Base-by-base conservation (phyloP, 495 filamentous ascomycete genomes). In the Bacidia gigantensis region DNA sequence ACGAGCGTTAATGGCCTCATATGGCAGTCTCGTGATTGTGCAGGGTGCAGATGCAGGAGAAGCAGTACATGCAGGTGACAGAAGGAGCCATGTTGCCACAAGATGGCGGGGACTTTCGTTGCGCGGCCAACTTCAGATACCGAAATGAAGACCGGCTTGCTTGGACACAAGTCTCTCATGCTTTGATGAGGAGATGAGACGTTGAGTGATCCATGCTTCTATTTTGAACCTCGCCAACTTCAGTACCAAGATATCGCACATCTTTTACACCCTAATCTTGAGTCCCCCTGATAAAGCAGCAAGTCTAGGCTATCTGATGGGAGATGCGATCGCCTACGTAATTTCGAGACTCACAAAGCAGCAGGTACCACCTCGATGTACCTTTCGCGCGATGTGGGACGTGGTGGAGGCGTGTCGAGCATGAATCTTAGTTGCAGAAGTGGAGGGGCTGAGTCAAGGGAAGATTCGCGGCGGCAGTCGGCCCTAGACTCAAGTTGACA, bases 321-420 rank as follows among this genome's bases (percentile, higher is more conserved):
- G 43, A 49, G 29, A 54, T 48, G 20, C 24, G 54, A 52, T 51
- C 47, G 24, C 46, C 26, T 45, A 10, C 20, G n/a, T 32, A 56
- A 51, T 51, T 46, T 56, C 24, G 14, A 40, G 11, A n/a, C 24
- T 51, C 54, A 56, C 54, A 42, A 46, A 51, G 38, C 54, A 51
- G 41, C 38, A 41, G n/a, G 39, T 29, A 26, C 29, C 41, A 20
- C 5, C 9, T 7, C 41, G 41, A 35, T 7, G 29, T 5, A 35
- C 7, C 29, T 35, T 35, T 35, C 14, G 29, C 29, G 29, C 29
- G 29, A 35, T 14, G 14, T 35, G 7, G 7, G 9, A 39, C 7
- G 12, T 44, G 41, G 41, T 46, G 50, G 50, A 53, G 50, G 50
- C 50, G 45, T 51, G 49, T 23, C 7, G 20, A 44, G 41, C 7